phyloP scores from a whole-genome alignment of 345 rosid genomes.

The Litchi chinensis region DNA sequence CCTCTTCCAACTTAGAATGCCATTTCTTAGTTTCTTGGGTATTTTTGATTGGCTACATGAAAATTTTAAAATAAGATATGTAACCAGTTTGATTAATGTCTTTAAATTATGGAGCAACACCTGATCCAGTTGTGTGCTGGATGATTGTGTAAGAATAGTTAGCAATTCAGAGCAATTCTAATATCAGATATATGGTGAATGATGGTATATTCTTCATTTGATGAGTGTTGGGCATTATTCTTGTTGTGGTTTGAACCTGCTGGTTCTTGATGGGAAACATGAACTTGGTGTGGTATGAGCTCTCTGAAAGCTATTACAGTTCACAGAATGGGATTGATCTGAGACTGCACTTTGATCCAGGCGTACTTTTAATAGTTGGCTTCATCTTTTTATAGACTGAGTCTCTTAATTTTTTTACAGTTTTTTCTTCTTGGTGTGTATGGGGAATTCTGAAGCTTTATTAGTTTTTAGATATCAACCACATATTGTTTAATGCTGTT shows the following conservation, averaged over 20 bases:
- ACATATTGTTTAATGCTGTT: slow-evolving; percentile 9
- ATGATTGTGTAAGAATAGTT: not conserved
- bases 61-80: not conserved
- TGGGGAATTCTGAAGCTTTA: slow-evolving; percentile 12
- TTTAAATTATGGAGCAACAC: slow-evolving; percentile 1
- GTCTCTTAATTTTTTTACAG: not conserved
- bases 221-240: not conserved
- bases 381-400: not conserved
- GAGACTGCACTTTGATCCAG: not conserved
- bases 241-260: not conserved
- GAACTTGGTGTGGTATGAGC: not conserved
- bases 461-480: not conserved
- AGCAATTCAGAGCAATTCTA: not conserved
- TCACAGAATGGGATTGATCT: not conserved
- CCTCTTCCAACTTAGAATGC: not conserved
- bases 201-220: not conserved
- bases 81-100: not conserved
- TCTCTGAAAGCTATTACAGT: not conserved
- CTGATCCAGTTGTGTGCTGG: not conserved
- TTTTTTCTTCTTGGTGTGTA: not conserved
- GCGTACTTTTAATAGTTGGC: not conserved
- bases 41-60: not conserved
- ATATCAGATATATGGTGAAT: not conserved
- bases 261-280: not conserved
- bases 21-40: not conserved